Evolutionary conservation across 768 basidiomycete genomes (phyloP).

Genomic region (Tulasnella sp.): DNA sequence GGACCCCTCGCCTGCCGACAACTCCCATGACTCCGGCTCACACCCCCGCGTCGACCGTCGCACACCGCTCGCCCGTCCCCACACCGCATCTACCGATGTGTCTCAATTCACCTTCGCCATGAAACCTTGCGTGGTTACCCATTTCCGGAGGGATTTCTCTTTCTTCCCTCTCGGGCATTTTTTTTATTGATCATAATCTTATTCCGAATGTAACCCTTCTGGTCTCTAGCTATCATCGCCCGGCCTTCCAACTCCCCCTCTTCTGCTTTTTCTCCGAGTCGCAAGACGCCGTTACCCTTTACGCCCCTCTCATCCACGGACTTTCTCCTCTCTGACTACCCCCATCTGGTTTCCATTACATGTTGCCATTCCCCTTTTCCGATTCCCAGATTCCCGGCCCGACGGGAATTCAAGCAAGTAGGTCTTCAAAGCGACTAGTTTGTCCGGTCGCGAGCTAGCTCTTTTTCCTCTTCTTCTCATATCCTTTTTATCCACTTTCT

Average conservation of each 20-base stretch:
- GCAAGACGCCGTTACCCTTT: background rate
- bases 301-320: background rate
- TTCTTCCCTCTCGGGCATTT: background rate
- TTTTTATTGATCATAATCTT: too few relatives aligned
- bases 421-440: background rate
- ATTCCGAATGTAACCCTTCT: background rate
- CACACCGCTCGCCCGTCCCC: slow-evolving; percentile 1
- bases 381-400: background rate
- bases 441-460: background rate
- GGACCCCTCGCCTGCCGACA: background rate
- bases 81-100: slow-evolving; percentile 3
- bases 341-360: too few relatives aligned
- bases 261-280: background rate
- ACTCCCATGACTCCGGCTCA: slow-evolving; percentile 16
- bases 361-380: background rate
- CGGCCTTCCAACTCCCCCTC: background rate
- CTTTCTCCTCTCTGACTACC: background rate
- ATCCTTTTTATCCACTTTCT: background rate
- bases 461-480: background rate
- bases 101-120: slow-evolving; percentile 1
- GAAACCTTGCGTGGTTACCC: background rate
- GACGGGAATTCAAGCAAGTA: background rate
- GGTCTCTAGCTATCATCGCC: background rate
- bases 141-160: background rate
- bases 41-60: slow-evolving; percentile 19